Evolutionary conservation across 345 rosid genomes (phyloP), one percentile per base, ranked within the genome.

Genomic region (Alliaria petiolata): DNA sequence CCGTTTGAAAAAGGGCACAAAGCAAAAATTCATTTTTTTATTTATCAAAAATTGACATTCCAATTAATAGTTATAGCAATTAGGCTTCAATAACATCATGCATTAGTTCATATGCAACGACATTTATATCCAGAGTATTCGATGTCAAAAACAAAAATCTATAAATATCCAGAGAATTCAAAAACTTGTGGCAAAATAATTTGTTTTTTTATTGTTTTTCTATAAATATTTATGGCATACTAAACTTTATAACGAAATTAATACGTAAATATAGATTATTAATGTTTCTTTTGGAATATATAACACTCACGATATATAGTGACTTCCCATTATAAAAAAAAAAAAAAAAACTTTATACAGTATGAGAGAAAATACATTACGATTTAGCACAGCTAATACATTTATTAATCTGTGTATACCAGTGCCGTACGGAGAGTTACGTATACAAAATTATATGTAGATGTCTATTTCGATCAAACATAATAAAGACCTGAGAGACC

Each of bases 1-100:
- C 42, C 58, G 34, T 72, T 72, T 72, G 76, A 55, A 72, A 71
- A 72, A 54, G 11, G 3, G 12, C 1, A 26, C 34, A 25, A 63
- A 35, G 6, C 36, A 71, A 52, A 62, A n/a, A 51, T 30, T 40
- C 4, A 8, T 28, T 6, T 14, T 2, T 6, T 22, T 22, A 22
- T 22, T 22, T 22, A 60, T 14, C 4, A 42, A 30, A n/a, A 43
- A 19, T 4, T 51, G 69, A 51, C 7, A 42, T 62, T 51, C 13
- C 52, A 30, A 40, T 71, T 31, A 71, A 51, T 52, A 52, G 3
- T 17, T 31, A 2, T 12, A 45, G 11, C 51, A 51, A 26, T 51
- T 70, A 26, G 35, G 43, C 54, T 47, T 69, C 40, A 16, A 38
- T 13, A 70, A 33, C 58, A 46, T 64, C 64, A 55, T 6, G 38